phyloP scores from a whole-genome alignment of 768 basidiomycete genomes.

The Leccinum boreale region DNA sequence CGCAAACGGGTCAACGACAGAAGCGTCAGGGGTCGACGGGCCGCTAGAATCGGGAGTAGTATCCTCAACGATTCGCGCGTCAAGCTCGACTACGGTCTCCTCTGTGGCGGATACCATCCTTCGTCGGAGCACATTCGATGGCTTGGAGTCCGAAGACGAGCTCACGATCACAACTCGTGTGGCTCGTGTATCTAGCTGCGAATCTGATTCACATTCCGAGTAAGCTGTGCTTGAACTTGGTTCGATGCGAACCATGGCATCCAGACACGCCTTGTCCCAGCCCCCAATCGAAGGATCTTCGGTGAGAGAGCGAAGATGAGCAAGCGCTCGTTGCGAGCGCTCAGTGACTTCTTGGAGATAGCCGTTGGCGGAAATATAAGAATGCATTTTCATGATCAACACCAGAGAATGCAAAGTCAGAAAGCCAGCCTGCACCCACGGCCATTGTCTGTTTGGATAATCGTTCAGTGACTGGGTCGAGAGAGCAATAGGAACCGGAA shows the following conservation, averaged over 20 bases:
- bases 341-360: constrained; percentile 58
- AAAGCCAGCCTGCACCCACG: constrained; percentile 95
- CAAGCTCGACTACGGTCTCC: constrained; percentile 3
- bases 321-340: constrained; percentile 43
- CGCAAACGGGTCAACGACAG: constrained; percentile 9
- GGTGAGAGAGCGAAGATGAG: constrained; percentile 45
- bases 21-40: constrained; percentile 1
- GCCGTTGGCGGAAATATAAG: constrained; percentile 87
- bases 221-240: constrained; percentile 19
- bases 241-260: constrained; percentile 44
- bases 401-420: constrained; percentile 84
- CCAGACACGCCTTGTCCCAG: constrained; percentile 57
- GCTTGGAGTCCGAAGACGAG: constrained; percentile 52
- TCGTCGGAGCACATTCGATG: constrained; percentile 52
- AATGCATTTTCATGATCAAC: constrained; percentile 96
- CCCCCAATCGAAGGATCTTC: constrained; percentile 50
- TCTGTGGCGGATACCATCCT: constrained; percentile 44
- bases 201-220: constrained; percentile 6
- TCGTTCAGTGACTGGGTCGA: background rate
- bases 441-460: constrained; percentile 69
- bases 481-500: background rate
- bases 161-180: constrained; percentile 42
- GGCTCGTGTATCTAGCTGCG: constrained; percentile 41
- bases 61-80: background rate
- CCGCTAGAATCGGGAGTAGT: constrained; percentile 1